Conservation (phyloP, 805 yeast genomes). For the Nakazawaea wickerhamii region DNA sequence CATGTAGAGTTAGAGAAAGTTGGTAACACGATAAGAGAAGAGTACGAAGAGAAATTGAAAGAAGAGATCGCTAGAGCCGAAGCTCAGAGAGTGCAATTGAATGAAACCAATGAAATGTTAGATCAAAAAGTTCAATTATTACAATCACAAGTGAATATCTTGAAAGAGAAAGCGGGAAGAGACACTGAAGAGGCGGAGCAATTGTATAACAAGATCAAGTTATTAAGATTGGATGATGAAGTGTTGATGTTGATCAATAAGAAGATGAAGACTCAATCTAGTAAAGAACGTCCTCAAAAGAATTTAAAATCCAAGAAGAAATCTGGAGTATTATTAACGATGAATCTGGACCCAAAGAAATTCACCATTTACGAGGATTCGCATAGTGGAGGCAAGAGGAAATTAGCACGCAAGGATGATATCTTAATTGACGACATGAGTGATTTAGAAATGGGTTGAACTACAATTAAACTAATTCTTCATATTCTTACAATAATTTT, state of each 20-base stretch:
- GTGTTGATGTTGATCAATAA: conserved; percentile 4
- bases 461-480: too few relatives aligned
- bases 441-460: conserved; percentile 1
- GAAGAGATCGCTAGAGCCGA: not conserved
- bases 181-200: conserved; percentile 3
- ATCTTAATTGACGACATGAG: not conserved
- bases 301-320: not conserved
- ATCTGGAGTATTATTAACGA: not conserved
- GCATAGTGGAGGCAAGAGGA: not conserved
- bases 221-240: conserved; percentile 8
- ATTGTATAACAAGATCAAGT: conserved; percentile 6
- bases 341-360: not conserved
- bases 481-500: too few relatives aligned
- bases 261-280: conserved; percentile 4
- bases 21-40: not conserved
- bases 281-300: not conserved
- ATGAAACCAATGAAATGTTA: not conserved
- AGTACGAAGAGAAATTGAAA: conserved; percentile 1
- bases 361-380: conserved; percentile 9
- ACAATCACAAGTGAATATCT: conserved; percentile 3
- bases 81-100: not conserved
- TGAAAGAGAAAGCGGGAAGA: conserved; percentile 1
- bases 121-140: conserved; percentile 9
- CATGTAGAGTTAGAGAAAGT: conserved; percentile 1
- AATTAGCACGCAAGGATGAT: not conserved